Base-by-base conservation (phyloP, 2,329 filamentous ascomycete genomes). In the Aureobasidium leucospermi region DNA sequence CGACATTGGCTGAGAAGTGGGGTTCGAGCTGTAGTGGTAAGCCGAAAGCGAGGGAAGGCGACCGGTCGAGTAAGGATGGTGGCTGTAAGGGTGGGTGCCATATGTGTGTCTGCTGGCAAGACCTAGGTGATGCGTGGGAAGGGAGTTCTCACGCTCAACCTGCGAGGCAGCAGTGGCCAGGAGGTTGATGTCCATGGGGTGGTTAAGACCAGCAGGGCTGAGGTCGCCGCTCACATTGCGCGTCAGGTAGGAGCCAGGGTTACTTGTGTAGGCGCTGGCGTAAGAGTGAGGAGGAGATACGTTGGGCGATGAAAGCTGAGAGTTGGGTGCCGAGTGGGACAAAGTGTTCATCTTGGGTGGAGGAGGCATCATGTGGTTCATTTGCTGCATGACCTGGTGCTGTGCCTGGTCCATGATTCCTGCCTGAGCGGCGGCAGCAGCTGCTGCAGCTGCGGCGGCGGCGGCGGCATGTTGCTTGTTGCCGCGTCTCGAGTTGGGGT, bases 231-330 rank as follows among this genome's bases (percentile, higher is more conserved):
- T 71, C 62, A 76, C 75, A 65, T 85, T 86, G 2, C 82, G 79
- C 7, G 80, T 79, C 62, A 85, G 72, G 62, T 80, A 81, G n/a
- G 79, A 81, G 56, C 80, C 78, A 63, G 82, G 77, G 67, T 81
- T 82, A 53, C 78, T 79, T 48, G 81, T 79, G 68, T 83, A 85
- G 64, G 77, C 82, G 36, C 59, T 60, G 60, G 81, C 78, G 78
- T 88, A 96, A 0, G 89, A 92, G 75, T 96, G 90, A 52, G 94
- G 93, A 51, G 94, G 94, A 19, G 93, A 97, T 53, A 96, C 90
- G 73, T 96, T 96, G 48, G 93, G 93, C n/a, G 93, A 97, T 59
- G 82, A 89, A 59, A 96, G 78, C 63, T 90, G 87, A 13, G 93
- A 96, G 13, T 85, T 85, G 10, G 93, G 93, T 15, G 93, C 92